Conservation (phyloP, 441 rosid genomes). For the Kokia cookei region DNA sequence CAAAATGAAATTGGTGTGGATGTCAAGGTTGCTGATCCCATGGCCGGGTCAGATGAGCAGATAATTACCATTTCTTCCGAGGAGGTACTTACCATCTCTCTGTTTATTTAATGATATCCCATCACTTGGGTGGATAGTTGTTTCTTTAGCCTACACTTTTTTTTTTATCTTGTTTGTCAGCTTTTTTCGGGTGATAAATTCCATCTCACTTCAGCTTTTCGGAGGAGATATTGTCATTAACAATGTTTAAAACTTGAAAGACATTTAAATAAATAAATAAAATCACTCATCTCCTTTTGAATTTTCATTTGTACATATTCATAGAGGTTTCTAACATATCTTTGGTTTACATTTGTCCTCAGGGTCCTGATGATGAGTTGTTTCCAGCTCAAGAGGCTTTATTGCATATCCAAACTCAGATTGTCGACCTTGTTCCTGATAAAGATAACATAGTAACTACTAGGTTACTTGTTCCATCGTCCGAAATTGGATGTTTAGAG, state of each 20-base stretch:
- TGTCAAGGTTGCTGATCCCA: constrained; percentile 65
- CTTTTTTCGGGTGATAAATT: background rate
- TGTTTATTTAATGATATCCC: background rate
- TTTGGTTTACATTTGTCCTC: constrained; percentile 13
- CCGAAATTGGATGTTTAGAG: constrained; percentile 73
- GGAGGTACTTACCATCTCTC: constrained; percentile 48
- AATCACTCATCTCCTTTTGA: background rate
- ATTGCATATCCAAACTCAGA: constrained; percentile 87
- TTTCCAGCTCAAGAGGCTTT: constrained; percentile 99
- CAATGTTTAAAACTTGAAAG: background rate
- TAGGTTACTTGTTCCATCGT: constrained; percentile 59
- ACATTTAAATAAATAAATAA: background rate
- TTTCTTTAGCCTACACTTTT: background rate
- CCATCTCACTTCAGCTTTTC: background rate
- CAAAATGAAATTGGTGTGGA: constrained; percentile 91
- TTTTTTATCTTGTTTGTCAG: background rate
- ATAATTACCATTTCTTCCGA: constrained; percentile 77
- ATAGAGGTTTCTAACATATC: constrained; percentile 5
- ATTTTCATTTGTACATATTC: background rate
- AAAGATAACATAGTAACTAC: constrained; percentile 76
- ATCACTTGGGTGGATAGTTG: background rate
- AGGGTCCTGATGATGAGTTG: constrained; percentile 92
- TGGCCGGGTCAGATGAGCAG: constrained; percentile 85
- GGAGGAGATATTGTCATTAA: background rate
- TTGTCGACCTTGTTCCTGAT: constrained; percentile 67